Evolutionary conservation across 108 stramenopile genomes (phyloP).

Genomic region (Discostella pseudostelligera): DNA sequence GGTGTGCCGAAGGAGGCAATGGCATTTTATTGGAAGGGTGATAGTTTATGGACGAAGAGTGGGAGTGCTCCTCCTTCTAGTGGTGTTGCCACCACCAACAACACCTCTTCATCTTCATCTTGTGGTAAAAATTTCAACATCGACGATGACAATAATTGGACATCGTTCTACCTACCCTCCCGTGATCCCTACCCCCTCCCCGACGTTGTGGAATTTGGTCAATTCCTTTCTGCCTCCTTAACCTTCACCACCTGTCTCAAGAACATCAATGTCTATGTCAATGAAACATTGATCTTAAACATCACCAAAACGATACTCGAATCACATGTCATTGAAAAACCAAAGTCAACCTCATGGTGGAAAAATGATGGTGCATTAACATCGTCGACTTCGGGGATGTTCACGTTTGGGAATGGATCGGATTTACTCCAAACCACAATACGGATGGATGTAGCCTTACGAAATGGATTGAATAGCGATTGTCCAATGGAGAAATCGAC

Average conservation of each 20-base stretch:
- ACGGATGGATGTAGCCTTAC: conserved; percentile 31
- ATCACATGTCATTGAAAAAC: conserved; percentile 47
- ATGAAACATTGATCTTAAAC: conserved; percentile 45
- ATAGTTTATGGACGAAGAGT: conserved; percentile 73
- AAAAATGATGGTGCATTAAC: conserved; percentile 61
- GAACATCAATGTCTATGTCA: conserved; percentile 61
- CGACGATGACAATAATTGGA: conserved; percentile 52
- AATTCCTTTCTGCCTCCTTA: conserved; percentile 67
- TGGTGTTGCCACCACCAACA: not conserved
- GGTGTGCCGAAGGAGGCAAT: conserved; percentile 45
- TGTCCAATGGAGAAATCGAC: conserved; percentile 55
- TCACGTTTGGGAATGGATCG: conserved; percentile 45
- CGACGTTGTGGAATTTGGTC: conserved; percentile 63
- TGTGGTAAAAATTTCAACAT: not conserved
- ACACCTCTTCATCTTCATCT: no score
- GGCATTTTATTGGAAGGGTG: conserved; percentile 86
- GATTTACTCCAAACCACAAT: conserved; percentile 39
- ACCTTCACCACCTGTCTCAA: conserved; percentile 70
- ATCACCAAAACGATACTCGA: conserved; percentile 63
- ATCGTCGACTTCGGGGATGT: conserved; percentile 55
- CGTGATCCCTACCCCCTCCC: conserved; percentile 77
- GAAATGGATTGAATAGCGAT: conserved; percentile 10
- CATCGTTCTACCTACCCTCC: conserved; percentile 70
- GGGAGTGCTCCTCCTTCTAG: conserved; percentile 19
- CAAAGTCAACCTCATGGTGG: conserved; percentile 52